Conservation (phyloP, 768 basidiomycete species). For the Russula sp. region DNA sequence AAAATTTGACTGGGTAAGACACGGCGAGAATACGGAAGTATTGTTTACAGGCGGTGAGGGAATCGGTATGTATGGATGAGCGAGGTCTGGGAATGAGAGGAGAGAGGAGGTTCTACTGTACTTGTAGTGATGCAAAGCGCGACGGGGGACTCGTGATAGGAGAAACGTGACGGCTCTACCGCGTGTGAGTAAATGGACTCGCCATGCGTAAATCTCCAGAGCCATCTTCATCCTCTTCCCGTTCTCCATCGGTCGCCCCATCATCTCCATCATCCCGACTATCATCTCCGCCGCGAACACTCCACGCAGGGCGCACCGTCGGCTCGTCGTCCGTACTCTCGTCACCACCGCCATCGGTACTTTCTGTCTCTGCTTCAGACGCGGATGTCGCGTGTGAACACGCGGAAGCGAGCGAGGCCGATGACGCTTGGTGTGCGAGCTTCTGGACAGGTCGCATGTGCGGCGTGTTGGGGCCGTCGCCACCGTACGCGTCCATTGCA, state of each 20-base stretch:
- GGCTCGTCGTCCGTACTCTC: conserved; percentile 77
- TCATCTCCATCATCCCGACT: conserved; percentile 22
- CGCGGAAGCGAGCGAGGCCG: conserved; percentile 33
- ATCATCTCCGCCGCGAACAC: conserved; percentile 21
- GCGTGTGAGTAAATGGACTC: conserved; percentile 19
- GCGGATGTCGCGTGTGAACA: conserved; percentile 34
- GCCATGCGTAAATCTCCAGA: conserved; percentile 26
- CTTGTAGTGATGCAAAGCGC: conserved; percentile 16
- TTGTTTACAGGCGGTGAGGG: conserved; percentile 4
- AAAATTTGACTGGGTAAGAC: not conserved
- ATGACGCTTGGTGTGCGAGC: conserved; percentile 27
- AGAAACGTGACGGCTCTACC: conserved; percentile 13
- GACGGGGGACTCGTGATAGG: not conserved
- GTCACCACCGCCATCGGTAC: conserved; percentile 32
- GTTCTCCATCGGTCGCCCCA: conserved; percentile 18
- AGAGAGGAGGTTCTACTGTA: not conserved
- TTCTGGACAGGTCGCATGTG: conserved; percentile 22
- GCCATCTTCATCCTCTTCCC: conserved; percentile 21
- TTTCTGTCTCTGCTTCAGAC: conserved; percentile 42
- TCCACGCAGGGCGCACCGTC: conserved; percentile 57
- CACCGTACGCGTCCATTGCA: conserved; percentile 42
- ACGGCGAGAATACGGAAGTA: conserved; percentile 5
- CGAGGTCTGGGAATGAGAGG: not conserved
- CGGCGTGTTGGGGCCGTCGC: conserved; percentile 30
- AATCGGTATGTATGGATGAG: not conserved